Evolutionary conservation across 169 alveolate genomes (phyloP), one percentile per base, ranked within the genome.

Genomic region (Plasmodium cynomolgi): DNA sequence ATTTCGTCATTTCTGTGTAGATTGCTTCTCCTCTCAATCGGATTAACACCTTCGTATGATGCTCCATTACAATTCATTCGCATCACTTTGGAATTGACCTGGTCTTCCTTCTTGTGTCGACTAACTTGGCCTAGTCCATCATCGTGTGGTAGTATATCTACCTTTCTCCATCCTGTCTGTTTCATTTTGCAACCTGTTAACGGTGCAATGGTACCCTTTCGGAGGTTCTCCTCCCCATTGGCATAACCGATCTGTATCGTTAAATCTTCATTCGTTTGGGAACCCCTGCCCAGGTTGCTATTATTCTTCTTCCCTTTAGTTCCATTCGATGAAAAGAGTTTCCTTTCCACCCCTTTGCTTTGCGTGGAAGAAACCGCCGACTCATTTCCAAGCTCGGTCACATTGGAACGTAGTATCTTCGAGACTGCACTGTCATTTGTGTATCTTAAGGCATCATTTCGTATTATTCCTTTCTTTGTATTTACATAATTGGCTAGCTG

Each of bases 391-490:
- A 71, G 31, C 54, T 72, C 34, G n/a, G 8, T 44, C 23, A 72
- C 79, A 72, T 84, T 62, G n/a, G 73, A 26, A 31, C n/a, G n/a
- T n/a, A 41, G 54, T 71, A 84, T 39, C 77, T 72, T 71, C 11
- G 26, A 31, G 20, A 84, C 9, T 1, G 73, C 26, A 72, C 34
- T 84, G 0, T 84, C 84, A 72, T 72, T 33, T 23, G 73, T 77
- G 68, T 44, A 34, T 2, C 44, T 77, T 11, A 58, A 23, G 2
- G 33, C 13, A 26, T 33, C 20, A 39, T 34, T 85, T 75, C 80
- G 23, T 75, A 37, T 56, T 33, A n/a, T 77, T 39, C 77, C 80
- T 23, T 79, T 75, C 17, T 75, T 85, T 9, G 4, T 33, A n/a
- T 31, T 75, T 26, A 75, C 68, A 50, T 11, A 77, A 75, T 6